Base-by-base conservation (phyloP, 768 basidiomycete genomes). In the Termitomyces sp. region DNA sequence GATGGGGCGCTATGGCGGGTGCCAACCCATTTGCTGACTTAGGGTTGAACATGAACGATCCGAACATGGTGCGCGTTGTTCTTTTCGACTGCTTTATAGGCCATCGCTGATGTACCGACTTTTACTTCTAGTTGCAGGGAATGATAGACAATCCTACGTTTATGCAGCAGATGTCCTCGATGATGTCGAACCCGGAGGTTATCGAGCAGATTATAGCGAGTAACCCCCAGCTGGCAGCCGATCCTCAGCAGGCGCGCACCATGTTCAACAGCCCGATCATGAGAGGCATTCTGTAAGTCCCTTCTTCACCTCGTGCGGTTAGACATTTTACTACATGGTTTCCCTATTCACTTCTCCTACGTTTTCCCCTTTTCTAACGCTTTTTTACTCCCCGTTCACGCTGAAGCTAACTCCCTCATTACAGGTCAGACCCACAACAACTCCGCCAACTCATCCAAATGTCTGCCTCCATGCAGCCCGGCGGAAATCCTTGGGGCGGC, bases 1-100 rank as follows among this genome's bases (percentile, higher is more conserved):
- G 88, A 0, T 92, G 88, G 65, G 93, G 92, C 1, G 78, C 84
- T 18, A 85, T 92, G 84, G 90, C 90, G 0, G 90, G 91, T 6
- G 79, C 96, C 71, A 98, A 98, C 68, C 96, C 97, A 0, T 98
- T 99, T 69, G 82, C 89, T 0, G 90, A 89, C 4, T 87, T 96
- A 85, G 96, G 96, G 1, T 54, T 96, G 48, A 99, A 99, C 70
- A 80, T 84, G 4, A 92, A 92, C 67, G 96, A 98, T 71, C 96
- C 96, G 0, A 97, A 98, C 72, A 92, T 96, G 86, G 94, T 93
- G 62, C 65, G 84, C 76, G 15, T 33, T 15, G 4, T 3, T 55
- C 35, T 36, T n/a, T 12, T 32, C 12, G 12, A 2, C 5, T 46
- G 45, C 6, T 24, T 13, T 22, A 15, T 46, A 15, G 6, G 13